phyloP scores from a whole-genome alignment of 768 basidiomycete species.

The Termitomyces sp. region DNA sequence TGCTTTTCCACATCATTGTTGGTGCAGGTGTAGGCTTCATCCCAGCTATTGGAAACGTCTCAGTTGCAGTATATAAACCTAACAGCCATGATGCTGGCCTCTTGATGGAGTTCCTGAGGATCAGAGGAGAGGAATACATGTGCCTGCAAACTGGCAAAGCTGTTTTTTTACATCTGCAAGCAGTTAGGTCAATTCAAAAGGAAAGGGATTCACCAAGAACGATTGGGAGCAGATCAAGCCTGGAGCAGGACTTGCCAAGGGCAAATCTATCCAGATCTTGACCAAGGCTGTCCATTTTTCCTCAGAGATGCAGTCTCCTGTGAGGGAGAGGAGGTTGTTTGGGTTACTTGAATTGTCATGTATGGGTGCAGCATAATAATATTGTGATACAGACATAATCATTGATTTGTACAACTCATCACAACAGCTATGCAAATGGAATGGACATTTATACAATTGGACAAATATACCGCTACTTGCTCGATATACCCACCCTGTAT shows the following conservation, averaged over 20 bases:
- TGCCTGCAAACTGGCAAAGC: constrained; percentile 36
- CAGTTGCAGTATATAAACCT: constrained; percentile 75
- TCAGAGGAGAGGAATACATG: constrained; percentile 71
- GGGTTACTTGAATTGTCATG: background rate
- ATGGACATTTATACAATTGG: background rate
- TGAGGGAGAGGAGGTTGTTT: background rate
- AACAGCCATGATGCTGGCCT: constrained; percentile 87
- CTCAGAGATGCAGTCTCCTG: background rate
- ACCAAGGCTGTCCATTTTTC: background rate
- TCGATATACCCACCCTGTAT: too few relatives aligned
- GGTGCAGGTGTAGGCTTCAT: constrained; percentile 61
- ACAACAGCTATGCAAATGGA: background rate
- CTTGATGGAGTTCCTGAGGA: constrained; percentile 77
- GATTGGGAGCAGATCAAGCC: constrained; percentile 22
- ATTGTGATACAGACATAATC: too few relatives aligned
- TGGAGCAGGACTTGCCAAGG: background rate
- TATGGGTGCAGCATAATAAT: background rate
- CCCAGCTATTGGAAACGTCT: constrained; percentile 71
- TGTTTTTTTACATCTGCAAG: constrained; percentile 2
- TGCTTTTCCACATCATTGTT: constrained; percentile 74
- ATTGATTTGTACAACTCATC: background rate
- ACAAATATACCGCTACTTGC: background rate
- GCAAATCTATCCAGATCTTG: background rate
- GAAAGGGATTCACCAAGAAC: constrained; percentile 21
- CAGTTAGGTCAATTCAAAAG: constrained; percentile 7